Percentiles rank a stretch among this genome's conserved stretches.
These are phyloP conservation scores for Zymoseptoria passerinii DNA, from an alignment of 2,329 filamentous ascomycete species.

Conservation along the genomic window DNA sequence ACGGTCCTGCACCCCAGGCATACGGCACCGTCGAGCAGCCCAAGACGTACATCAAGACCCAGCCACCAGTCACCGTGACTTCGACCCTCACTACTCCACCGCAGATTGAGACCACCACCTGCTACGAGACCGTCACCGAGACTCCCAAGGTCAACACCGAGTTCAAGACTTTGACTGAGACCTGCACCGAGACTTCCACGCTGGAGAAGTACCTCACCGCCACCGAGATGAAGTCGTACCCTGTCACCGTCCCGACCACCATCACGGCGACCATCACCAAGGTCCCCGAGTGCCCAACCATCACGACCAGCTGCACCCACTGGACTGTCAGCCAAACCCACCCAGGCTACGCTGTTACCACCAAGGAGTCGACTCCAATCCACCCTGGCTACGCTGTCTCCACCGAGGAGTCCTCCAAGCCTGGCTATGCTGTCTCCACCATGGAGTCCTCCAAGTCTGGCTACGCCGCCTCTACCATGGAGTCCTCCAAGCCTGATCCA, in stretches of 20 bases:
- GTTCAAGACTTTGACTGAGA: background rate
- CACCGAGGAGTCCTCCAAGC: background rate
- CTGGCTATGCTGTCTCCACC: background rate
- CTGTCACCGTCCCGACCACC: background rate
- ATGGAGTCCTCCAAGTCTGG: background rate
- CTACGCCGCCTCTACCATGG: background rate
- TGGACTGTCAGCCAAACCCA: background rate
- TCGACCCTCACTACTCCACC: background rate
- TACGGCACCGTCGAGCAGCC: background rate
- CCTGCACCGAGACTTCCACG: background rate
- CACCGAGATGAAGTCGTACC: background rate
- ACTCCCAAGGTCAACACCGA: background rate
- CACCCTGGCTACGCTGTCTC: background rate
- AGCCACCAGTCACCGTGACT: background rate
- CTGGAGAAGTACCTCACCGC: background rate
- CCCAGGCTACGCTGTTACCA: background rate
- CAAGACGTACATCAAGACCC: background rate
- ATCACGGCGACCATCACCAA: slow-evolving; percentile 1
- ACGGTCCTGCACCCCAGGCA: background rate
- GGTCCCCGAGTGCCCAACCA: slow-evolving; percentile 3
- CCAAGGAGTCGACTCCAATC: background rate
- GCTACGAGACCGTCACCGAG: background rate
- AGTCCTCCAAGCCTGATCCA: background rate
- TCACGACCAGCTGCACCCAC: background rate
- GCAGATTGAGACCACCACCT: background rate